Evolutionary conservation across 2,329 filamentous ascomycete genomes (phyloP), one percentile per base, ranked within the genome.

Genomic region (Setomelanomma holmii): DNA sequence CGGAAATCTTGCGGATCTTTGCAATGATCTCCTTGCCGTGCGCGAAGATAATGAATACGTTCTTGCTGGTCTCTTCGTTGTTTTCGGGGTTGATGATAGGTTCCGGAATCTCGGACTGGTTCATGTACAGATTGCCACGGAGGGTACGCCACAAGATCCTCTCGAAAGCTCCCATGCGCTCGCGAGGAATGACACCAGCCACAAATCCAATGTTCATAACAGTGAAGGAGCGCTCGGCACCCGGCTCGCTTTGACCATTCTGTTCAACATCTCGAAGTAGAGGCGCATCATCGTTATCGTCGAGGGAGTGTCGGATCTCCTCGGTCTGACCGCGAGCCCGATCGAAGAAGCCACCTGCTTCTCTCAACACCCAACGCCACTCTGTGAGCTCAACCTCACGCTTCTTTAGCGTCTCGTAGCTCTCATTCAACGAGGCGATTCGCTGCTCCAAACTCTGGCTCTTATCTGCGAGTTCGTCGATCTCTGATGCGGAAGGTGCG

Each of bases 171-270:
- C 89, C 93, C 55, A 99, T 93, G 44, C 93, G 88, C 71, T 98
- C 93, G 48, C 95, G 87, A 33, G 90, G 86, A 66, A 99, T 98
- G 66, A 98, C 95, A 77, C 95, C 95, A 48, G 95, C 90, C 46
- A 99, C 93, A 69, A 99, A 99, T 8, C 95, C 95, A 73, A 99
- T 99, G 79, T 98, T 97, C 90, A 98, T 96, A 57, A 92, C 91
- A 5, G 91, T 95, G 76, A 99, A 97, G 36, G 91, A 95, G 60
- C 89, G 86, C 71, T 95, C 91, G 33, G 82, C 88, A n/a, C 80
- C 80, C 44, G 79, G 78, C 14, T 85, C 84, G 54, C 91, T 89
- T 44, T 85, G 79, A 47, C 83, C 82, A 71, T 93, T 87, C 73
- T 96, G 90, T 76, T 99, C 95, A 45, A 98, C 85, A 72, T 99